These are phyloP conservation scores for Boletus speciosus DNA, from an alignment of 768 basidiomycete species.

Conservation along the genomic window DNA sequence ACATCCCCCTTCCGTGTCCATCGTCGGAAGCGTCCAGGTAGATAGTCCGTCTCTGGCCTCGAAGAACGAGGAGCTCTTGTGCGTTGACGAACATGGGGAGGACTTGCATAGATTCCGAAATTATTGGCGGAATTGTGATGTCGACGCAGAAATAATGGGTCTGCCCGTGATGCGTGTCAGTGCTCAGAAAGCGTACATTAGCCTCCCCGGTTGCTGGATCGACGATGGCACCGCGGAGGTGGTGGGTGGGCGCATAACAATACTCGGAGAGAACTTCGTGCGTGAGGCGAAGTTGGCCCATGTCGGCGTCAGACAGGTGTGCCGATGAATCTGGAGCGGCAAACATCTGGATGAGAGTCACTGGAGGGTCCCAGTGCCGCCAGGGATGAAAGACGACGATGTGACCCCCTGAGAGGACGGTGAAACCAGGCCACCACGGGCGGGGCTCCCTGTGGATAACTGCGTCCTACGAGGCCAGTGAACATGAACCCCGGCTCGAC, in stretches of 20 bases:
- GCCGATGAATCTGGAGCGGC: conserved; percentile 2
- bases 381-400: conserved; percentile 17
- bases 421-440: conserved; percentile 10
- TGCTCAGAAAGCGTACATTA: conserved; percentile 12
- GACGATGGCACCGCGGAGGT: conserved; percentile 13
- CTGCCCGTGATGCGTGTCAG: not conserved
- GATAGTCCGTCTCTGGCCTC: conserved; percentile 3
- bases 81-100: conserved; percentile 11
- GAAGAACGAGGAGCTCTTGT: conserved; percentile 17
- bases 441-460: not conserved
- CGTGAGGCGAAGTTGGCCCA: conserved; percentile 13
- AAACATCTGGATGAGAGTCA: conserved; percentile 20
- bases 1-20: conserved; percentile 16
- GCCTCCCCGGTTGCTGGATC: conserved; percentile 11
- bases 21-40: conserved; percentile 11
- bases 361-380: not conserved
- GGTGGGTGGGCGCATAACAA: conserved; percentile 4
- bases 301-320: not conserved
- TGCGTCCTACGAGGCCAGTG: conserved; percentile 3
- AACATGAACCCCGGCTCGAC: not conserved
- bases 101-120: not conserved
- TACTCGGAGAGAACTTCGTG: conserved; percentile 14
- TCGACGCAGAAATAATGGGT: conserved; percentile 17
- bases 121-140: conserved; percentile 9
- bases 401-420: conserved; percentile 9